Evolutionary conservation across 768 basidiomycete genomes (phyloP), one percentile per base, ranked within the genome.

Genomic region (Psilocybe cubensis): DNA sequence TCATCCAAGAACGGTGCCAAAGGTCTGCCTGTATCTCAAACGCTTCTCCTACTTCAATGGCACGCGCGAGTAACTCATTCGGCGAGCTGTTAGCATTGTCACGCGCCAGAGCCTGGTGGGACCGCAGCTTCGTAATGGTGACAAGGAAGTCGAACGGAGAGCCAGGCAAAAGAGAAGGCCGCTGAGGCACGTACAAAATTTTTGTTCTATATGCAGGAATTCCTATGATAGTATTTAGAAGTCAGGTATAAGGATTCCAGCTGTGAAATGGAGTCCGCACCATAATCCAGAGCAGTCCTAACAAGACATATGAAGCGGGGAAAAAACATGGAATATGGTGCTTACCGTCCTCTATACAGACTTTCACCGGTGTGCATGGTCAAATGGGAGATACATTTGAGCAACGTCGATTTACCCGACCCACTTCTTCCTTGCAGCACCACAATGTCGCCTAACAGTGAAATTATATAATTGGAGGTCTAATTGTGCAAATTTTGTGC

Each of bases 131-230:
- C 25, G 75, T 73, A 57, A 94, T 74, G 0, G 81, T 75, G 3
- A 71, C 66, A 54, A 95, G 73, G 63, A 96, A 92, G 57, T 88
- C 86, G 21, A 80, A 77, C 0, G 94, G 94, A 2, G 89, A 88
- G 3, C 89, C 89, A 1, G 92, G 84, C 20, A 96, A 83, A n/a
- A 96, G 77, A 1, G 93, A 90, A 0, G 94, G 89, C 38, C 94
- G 79, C 71, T 96, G 94, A 1, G 94, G 94, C 23, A 96, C 87
- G 69, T 96, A 96, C 57, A 88, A 82, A 2, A 96, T 86, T 53
- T 80, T 82, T 0, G 88, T 93, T 49, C 94, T 85, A 72, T 87
- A 96, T 17, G 69, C 67, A 2, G 94, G 92, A 21, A 94, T 83
- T 11, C 89, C 92, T 68, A 28, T 45, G 31, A 57, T 52, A 54